Evolutionary conservation across 1,284 basidiomycete genomes (phyloP).

Genomic region (Ganoderma multipileum): DNA sequence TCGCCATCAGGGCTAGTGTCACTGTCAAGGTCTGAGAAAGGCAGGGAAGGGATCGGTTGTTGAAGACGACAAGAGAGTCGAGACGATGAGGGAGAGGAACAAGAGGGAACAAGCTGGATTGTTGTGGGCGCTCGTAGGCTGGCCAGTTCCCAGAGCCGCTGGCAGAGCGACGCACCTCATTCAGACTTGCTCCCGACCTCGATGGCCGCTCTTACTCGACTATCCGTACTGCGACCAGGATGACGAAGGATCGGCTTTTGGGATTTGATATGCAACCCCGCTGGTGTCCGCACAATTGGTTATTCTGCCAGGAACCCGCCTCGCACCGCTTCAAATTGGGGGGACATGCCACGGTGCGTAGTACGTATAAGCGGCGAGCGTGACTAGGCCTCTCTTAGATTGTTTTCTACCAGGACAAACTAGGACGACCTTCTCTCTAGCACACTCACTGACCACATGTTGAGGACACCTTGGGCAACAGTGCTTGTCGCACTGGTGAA

Average conservation of each 20-base stretch:
- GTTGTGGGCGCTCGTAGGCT: neutral
- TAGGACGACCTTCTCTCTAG: neutral
- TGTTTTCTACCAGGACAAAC: too few relatives aligned
- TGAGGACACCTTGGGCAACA: neutral
- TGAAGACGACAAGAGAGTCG: neutral
- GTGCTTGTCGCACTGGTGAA: neutral
- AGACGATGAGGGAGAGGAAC: neutral
- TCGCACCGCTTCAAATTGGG: neutral
- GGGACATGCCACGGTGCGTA: neutral
- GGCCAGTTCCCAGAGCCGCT: too few relatives aligned
- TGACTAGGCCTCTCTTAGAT: neutral
- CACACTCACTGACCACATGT: neutral
- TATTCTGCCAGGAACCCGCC: neutral
- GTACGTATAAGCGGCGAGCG: too few relatives aligned
- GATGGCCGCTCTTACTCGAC: neutral
- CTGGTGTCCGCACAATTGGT: neutral
- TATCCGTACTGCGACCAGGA: neutral
- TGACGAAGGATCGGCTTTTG: neutral
- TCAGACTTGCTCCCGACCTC: neutral
- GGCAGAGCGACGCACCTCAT: too few relatives aligned
- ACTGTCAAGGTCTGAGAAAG: neutral
- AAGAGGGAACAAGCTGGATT: neutral
- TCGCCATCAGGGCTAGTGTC: neutral
- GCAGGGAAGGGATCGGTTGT: neutral
- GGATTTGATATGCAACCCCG: neutral